Conservation (phyloP, 768 basidiomycete species). For the Collybia sordida region DNA sequence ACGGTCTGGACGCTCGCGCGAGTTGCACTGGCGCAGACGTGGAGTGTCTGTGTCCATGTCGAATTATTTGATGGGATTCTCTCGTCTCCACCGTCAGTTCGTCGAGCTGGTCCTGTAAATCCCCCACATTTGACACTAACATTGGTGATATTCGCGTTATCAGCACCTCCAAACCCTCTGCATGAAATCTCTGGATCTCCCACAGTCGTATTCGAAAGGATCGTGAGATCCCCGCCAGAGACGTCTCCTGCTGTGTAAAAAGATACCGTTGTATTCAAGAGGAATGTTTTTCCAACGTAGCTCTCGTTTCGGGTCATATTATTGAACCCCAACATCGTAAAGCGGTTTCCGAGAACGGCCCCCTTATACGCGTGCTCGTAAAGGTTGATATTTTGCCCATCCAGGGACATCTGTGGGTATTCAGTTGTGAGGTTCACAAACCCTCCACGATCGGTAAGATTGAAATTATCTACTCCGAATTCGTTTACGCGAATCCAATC, state of each 20-base stretch:
- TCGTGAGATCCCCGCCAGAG: too few species aligned
- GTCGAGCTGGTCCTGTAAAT: slow-evolving; percentile 16
- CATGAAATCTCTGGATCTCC: slow-evolving; percentile 5
- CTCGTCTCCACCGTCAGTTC: slow-evolving; percentile 18
- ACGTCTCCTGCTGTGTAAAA: slow-evolving; percentile 5
- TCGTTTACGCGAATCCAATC: slow-evolving; percentile 12
- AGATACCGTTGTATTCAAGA: slow-evolving; percentile 4
- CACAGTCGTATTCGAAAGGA: not conserved
- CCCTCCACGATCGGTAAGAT: too few species aligned
- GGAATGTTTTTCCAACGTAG: slow-evolving; percentile 10
- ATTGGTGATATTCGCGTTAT: slow-evolving; percentile 19
- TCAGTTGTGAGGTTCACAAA: slow-evolving; percentile 10
- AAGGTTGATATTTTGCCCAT: slow-evolving; percentile 19
- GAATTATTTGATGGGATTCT: slow-evolving; percentile 11
- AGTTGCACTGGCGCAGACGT: slow-evolving; percentile 17
- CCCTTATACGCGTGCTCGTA: slow-evolving; percentile 19
- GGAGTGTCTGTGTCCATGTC: slow-evolving; percentile 18
- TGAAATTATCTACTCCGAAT: too few species aligned
- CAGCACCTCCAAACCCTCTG: slow-evolving; percentile 15
- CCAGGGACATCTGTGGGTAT: slow-evolving; percentile 10
- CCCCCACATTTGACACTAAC: slow-evolving; percentile 18
- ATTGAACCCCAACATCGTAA: slow-evolving; percentile 10
- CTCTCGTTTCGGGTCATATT: slow-evolving; percentile 14
- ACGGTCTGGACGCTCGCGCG: slow-evolving; percentile 10
- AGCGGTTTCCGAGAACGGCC: slow-evolving; percentile 15